Percentiles rank a stretch among this genome's conserved stretches.
These are phyloP conservation scores for Cercospora janseana DNA, from an alignment of 2,329 filamentous ascomycete species.

Conservation along the genomic window DNA sequence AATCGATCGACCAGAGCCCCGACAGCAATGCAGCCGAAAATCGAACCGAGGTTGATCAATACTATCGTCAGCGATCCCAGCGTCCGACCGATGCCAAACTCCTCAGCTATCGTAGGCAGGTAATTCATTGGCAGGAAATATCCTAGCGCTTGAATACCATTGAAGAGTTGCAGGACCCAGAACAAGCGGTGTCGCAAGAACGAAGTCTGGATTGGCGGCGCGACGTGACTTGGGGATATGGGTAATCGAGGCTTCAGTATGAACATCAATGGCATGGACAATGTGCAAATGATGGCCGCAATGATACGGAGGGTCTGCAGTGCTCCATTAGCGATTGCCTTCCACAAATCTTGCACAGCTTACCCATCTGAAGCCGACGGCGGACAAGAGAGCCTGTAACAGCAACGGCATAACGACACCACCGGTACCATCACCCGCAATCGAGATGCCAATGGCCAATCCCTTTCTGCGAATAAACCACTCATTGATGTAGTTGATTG, in stretches of 20 bases:
- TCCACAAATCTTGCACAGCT: not conserved
- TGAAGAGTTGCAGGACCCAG: constrained; percentile 46
- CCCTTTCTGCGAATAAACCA: constrained; percentile 41
- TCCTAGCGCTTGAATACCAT: constrained; percentile 44
- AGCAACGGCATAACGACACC: constrained; percentile 49
- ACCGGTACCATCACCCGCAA: constrained; percentile 45
- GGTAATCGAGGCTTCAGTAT: constrained; percentile 32
- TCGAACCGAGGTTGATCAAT: constrained; percentile 42
- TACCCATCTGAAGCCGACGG: constrained; percentile 41
- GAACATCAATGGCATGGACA: constrained; percentile 20
- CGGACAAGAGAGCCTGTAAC: constrained; percentile 44
- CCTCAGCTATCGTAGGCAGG: constrained; percentile 43
- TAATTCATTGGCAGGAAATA: constrained; percentile 48
- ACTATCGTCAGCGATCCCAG: constrained; percentile 42
- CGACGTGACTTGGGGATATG: constrained; percentile 26
- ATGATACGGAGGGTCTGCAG: constrained; percentile 22
- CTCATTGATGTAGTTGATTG: constrained; percentile 22
- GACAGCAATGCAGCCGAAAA: constrained; percentile 41
- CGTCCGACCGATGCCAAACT: constrained; percentile 38
- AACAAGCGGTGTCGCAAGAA: constrained; percentile 41
- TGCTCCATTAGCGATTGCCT: not conserved
- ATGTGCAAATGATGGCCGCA: constrained; percentile 19
- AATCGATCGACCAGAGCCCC: constrained; percentile 43
- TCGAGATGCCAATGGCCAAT: constrained; percentile 52
- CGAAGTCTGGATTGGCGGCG: constrained; percentile 37